A percentile compares a stretch with the other conserved stretches of the same genome.
phyloP scores from a whole-genome alignment of 2,329 filamentous ascomycete genomes.

The Talaromyces pinophilus region DNA sequence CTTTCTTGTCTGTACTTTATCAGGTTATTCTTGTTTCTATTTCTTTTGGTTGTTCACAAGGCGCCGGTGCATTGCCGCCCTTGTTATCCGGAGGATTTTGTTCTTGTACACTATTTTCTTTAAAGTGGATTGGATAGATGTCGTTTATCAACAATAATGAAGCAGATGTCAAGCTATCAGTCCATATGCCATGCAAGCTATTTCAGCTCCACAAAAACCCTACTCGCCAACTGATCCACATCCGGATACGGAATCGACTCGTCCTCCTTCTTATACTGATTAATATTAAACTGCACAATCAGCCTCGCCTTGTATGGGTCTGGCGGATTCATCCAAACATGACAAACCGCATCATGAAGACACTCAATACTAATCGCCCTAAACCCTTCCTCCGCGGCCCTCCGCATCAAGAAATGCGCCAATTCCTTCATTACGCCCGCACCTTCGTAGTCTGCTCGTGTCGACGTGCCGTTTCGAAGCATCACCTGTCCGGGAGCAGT shows the following conservation, averaged over 20 bases:
- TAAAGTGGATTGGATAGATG: neutral
- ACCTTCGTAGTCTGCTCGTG: conserved; percentile 40
- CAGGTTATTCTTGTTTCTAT: neutral
- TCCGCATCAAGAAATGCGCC: conserved; percentile 41
- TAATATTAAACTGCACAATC: conserved; percentile 3
- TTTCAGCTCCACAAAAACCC: conserved; percentile 12
- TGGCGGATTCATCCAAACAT: conserved; percentile 25
- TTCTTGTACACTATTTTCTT: neutral
- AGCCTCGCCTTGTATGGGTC: conserved; percentile 13
- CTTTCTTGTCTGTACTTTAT: conserved; percentile 13
- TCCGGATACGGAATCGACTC: neutral
- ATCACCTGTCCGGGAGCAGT: conserved; percentile 35
- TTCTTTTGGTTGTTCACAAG: neutral
- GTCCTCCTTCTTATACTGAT: neutral
- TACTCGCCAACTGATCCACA: conserved; percentile 4
- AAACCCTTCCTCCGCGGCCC: conserved; percentile 36
- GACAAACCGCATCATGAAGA: conserved; percentile 26
- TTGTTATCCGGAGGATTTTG: neutral
- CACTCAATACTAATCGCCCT: conserved; percentile 40
- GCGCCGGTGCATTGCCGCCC: neutral
- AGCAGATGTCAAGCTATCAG: neutral
- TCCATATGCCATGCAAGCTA: neutral
- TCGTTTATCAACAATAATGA: neutral
- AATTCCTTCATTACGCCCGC: conserved; percentile 36
- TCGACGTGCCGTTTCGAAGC: conserved; percentile 40